Conservation (phyloP, 2,329 filamentous ascomycete species). For the Elsinoe necatrix region DNA sequence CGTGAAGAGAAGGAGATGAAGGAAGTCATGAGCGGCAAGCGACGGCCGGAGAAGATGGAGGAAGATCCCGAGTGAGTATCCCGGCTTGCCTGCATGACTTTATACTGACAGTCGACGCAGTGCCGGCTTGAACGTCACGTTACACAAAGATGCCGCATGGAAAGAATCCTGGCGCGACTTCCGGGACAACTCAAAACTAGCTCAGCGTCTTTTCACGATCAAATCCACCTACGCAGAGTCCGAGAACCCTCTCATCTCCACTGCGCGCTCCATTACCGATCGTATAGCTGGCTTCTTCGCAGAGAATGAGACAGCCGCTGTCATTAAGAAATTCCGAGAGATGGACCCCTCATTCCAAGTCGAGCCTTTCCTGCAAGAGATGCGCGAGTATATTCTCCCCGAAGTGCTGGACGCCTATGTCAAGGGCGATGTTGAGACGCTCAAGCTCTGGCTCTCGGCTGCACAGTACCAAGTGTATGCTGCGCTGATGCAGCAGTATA, state of each 20-base stretch:
- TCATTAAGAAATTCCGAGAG: conserved; percentile 94
- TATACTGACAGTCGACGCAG: conserved; percentile 43
- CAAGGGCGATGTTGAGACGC: conserved; percentile 81
- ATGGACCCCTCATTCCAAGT: conserved; percentile 95
- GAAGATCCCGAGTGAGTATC: conserved; percentile 78
- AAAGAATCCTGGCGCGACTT: conserved; percentile 98
- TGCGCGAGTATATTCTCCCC: conserved; percentile 94
- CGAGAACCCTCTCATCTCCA: conserved; percentile 89
- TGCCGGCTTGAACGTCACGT: conserved; percentile 83
- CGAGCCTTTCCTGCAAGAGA: conserved; percentile 87
- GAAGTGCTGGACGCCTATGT: conserved; percentile 97
- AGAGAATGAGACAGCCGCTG: conserved; percentile 94
- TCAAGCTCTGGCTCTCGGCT: conserved; percentile 92
- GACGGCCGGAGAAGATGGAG: conserved; percentile 51
- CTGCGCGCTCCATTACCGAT: conserved; percentile 88
- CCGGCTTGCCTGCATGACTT: not conserved
- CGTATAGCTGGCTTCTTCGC: conserved; percentile 92
- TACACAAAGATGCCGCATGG: conserved; percentile 96
- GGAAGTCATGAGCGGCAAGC: conserved; percentile 38
- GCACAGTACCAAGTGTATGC: conserved; percentile 96
- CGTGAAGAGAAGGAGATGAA: conserved; percentile 64
- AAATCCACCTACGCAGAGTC: conserved; percentile 89
- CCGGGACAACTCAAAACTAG: conserved; percentile 77
- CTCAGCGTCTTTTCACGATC: conserved; percentile 80
- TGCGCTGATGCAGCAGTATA: conserved; percentile 94